Evolutionary conservation across 176 grass and related monocot genomes (phyloP).

Genomic region (Coix lacrymajobi): DNA sequence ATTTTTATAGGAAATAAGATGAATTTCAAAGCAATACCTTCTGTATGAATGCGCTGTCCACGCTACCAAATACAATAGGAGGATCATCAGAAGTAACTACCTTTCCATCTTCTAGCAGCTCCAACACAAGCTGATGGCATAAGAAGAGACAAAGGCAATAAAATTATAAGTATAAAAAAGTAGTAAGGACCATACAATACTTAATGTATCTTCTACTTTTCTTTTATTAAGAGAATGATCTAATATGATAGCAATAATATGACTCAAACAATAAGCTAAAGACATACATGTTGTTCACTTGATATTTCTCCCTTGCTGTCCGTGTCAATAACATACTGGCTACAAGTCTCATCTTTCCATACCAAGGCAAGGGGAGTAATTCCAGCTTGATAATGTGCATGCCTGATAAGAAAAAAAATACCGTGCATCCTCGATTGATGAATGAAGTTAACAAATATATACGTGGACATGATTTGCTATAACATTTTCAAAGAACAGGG

Average conservation of each 20-base stretch:
- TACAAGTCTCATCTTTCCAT: constrained; percentile 82
- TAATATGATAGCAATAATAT: background rate
- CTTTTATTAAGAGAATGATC: background rate
- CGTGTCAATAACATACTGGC: constrained; percentile 89
- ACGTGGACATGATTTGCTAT: background rate
- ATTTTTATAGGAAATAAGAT: constrained; percentile 16
- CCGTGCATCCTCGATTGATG: background rate
- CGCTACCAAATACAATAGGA: constrained; percentile 62
- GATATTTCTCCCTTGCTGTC: constrained; percentile 79
- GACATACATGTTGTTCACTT: constrained; percentile 66
- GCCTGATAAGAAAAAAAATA: constrained; percentile 37
- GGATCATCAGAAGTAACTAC: constrained; percentile 88
- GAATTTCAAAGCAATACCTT: constrained; percentile 47
- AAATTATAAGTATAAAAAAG: background rate
- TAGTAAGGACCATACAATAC: background rate
- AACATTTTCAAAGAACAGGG: background rate
- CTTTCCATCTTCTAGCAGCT: constrained; percentile 88
- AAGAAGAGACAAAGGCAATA: constrained; percentile 18
- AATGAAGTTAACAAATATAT: background rate
- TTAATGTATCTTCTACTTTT: background rate
- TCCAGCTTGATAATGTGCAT: constrained; percentile 89
- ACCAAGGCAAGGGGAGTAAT: constrained; percentile 79
- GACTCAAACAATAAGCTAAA: background rate
- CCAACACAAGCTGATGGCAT: constrained; percentile 83
- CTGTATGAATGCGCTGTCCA: constrained; percentile 66